Evolutionary conservation across 2,329 filamentous ascomycete genomes (phyloP), one percentile per base, ranked within the genome.

Genomic region (Periconia macrospinosa): DNA sequence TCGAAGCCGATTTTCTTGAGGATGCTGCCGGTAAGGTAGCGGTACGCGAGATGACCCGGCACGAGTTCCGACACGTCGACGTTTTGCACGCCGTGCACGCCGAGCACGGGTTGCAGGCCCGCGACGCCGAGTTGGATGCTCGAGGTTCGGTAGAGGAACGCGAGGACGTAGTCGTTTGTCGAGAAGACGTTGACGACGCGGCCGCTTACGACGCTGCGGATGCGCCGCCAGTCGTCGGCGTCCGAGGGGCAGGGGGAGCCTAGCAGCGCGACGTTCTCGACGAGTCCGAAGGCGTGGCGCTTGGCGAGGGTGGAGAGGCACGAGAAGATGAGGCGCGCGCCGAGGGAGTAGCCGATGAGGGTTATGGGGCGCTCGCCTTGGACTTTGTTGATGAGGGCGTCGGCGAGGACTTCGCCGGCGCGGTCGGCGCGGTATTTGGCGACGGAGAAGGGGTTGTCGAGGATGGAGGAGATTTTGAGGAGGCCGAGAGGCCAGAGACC

Each of bases 141-240:
- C 41, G 89, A 91, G 2, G 91, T 88, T 43, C 92, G 86, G 71
- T 97, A 96, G 17, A 96, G 78, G 69, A 96, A 93, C 1, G 86
- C 92, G 1, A 97, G 84, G 30, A 97, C 86, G 66, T 91, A 90
- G 73, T 97, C 92, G 55, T 94, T 92, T 49, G 88, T 86, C 1
- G 90, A 93, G 74, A 88, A 96, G 9, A 93, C 91, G 63, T 97
- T 97, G 63, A 96, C 88, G 8, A 96, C 81, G 53, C 89, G 84
- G 2, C 92, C 92, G 1, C 87, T 85, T 0, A 96, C 91, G 0
- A 93, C 90, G 43, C 84, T 85, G 30, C 91, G 85, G 60, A 96
- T 85, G 37, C 84, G 79, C 43, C 87, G 83, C 92, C 92, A 97
- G 61, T 91, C 85, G 1, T 81, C 80, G 0, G 83, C 75, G 43